A percentile compares a stretch with the other conserved stretches of the same genome.
Evolutionary conservation across 495 filamentous ascomycete species (phyloP).

Genomic region (Penicillium desertorum): DNA sequence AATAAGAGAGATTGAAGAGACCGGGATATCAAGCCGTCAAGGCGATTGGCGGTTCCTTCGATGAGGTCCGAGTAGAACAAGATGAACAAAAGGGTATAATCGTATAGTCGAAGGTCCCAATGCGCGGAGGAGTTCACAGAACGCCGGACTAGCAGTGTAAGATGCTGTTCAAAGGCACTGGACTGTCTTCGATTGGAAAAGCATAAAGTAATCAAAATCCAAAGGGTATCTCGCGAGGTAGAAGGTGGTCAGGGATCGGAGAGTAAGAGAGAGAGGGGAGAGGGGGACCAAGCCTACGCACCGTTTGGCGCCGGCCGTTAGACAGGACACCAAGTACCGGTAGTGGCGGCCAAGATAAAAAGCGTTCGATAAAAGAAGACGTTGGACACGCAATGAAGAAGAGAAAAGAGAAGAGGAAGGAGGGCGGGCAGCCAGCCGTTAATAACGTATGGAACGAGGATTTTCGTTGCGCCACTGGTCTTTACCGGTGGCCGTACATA

Average conservation of each 20-base stretch:
- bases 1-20: constrained; percentile 29
- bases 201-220: constrained; percentile 24
- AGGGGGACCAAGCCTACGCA: constrained; percentile 54
- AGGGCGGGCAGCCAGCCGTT: constrained; percentile 18
- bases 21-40: constrained; percentile 43
- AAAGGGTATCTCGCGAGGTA: constrained; percentile 20
- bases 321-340: constrained; percentile 57
- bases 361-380: constrained; percentile 41
- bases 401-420: constrained; percentile 22
- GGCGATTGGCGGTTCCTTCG: constrained; percentile 41
- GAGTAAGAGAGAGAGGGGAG: constrained; percentile 24
- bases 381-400: constrained; percentile 31
- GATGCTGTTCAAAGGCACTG: constrained; percentile 24
- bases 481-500: constrained; percentile 13
- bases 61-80: constrained; percentile 32
- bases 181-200: constrained; percentile 9
- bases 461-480: constrained; percentile 29
- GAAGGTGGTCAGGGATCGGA: constrained; percentile 12
- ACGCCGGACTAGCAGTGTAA: constrained; percentile 34
- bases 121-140: constrained; percentile 39
- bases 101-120: constrained; percentile 34
- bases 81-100: constrained; percentile 47
- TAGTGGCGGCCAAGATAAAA: constrained; percentile 54
- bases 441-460: constrained; percentile 27
- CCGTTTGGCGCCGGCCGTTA: constrained; percentile 57